Conservation (phyloP, 148 eudicot genomes). For the Euryodendron excelsum region DNA sequence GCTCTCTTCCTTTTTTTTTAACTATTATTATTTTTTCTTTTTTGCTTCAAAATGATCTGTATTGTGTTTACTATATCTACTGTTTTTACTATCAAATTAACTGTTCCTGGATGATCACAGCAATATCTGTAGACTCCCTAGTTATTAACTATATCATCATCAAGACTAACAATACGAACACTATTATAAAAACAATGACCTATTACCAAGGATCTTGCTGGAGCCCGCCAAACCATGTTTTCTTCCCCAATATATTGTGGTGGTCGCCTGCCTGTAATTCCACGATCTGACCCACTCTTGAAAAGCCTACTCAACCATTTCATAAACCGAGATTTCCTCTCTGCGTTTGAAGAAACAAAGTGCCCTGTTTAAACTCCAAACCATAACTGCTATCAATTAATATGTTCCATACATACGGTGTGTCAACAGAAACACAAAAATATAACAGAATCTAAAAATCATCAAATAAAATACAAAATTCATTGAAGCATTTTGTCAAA, state of each 20-base stretch:
- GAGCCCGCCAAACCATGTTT: slow-evolving; percentile 65
- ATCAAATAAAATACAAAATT: background rate
- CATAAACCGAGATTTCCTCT: slow-evolving; percentile 71
- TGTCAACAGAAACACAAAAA: background rate
- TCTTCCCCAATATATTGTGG: slow-evolving; percentile 76
- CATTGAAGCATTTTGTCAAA: slow-evolving; percentile 34
- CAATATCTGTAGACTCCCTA: background rate
- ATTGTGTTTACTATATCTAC: background rate
- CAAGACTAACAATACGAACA: background rate
- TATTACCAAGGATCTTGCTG: slow-evolving; percentile 70
- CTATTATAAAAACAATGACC: background rate
- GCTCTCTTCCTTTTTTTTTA: background rate
- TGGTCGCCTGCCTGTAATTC: slow-evolving; percentile 35
- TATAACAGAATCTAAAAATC: background rate
- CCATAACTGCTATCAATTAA: slow-evolving; percentile 9
- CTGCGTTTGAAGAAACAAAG: slow-evolving; percentile 51
- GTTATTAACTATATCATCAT: background rate
- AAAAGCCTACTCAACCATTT: slow-evolving; percentile 88
- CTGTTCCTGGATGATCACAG: background rate
- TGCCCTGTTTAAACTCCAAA: slow-evolving; percentile 43
- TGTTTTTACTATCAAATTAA: background rate
- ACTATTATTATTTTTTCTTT: too few relatives aligned
- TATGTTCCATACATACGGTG: background rate
- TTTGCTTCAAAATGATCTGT: background rate
- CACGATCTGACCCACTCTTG: slow-evolving; percentile 58